Evolutionary conservation across 345 rosid species (phyloP).

Genomic region (Ceriops decandra): DNA sequence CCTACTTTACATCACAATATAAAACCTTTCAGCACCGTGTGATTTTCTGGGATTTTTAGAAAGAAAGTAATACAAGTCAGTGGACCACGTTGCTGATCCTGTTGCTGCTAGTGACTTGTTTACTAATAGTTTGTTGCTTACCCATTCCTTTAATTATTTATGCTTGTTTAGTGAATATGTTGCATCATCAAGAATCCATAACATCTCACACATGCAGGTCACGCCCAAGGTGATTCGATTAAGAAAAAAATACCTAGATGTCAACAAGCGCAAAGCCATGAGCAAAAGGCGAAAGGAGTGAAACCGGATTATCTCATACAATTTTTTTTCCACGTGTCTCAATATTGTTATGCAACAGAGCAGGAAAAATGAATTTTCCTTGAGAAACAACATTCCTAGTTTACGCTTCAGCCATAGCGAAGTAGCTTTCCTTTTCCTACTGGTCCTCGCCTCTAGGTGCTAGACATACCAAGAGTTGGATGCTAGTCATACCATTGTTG

Average conservation of each 20-base stretch:
- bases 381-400: neutral
- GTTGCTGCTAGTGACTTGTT: too few relatives aligned
- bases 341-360: conserved; percentile 1
- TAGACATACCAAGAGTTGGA: too few relatives aligned
- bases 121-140: too few relatives aligned
- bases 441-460: too few relatives aligned
- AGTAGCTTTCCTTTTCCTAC: too few relatives aligned
- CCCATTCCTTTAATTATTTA: too few relatives aligned
- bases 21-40: too few relatives aligned
- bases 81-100: too few relatives aligned
- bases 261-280: conserved; percentile 83
- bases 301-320: conserved; percentile 11
- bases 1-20: neutral
- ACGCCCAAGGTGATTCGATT: conserved; percentile 85
- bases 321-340: conserved; percentile 19
- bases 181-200: neutral
- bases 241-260: conserved; percentile 83
- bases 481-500: too few relatives aligned
- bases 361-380: conserved; percentile 6
- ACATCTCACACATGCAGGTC: conserved; percentile 43
- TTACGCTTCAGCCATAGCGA: too few relatives aligned
- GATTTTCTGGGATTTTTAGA: too few relatives aligned
- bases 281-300: conserved; percentile 76
- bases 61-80: too few relatives aligned
- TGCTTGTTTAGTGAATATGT: neutral